Percentiles rank a stretch among this genome's conserved stretches.
Evolutionary conservation across 1,284 basidiomycete genomes (phyloP).

Genomic region (Pseudozyma thailandica): DNA sequence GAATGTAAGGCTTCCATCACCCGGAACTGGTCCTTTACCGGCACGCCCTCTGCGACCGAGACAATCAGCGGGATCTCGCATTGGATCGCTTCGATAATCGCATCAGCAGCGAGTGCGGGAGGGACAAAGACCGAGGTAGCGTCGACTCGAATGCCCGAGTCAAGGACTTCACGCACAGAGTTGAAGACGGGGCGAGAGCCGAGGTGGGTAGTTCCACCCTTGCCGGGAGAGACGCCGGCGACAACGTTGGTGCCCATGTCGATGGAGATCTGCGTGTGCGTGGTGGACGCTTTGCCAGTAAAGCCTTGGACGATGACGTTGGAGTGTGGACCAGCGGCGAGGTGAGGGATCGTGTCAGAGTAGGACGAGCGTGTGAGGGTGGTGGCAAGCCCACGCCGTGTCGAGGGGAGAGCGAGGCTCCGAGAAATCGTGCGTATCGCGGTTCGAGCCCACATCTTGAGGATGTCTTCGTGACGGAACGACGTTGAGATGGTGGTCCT

Average conservation of each 20-base stretch:
- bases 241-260: conserved; percentile 58
- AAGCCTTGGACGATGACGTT: conserved; percentile 59
- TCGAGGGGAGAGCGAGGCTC: not conserved
- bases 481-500: not conserved
- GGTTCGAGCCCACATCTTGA: not conserved
- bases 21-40: conserved; percentile 52
- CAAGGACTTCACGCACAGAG: conserved; percentile 34
- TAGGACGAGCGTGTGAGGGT: conserved; percentile 12
- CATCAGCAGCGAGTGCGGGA: conserved; percentile 47
- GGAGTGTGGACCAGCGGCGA: conserved; percentile 44
- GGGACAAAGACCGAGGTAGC: conserved; percentile 59
- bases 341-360: conserved; percentile 40
- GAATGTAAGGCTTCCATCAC: conserved; percentile 54
- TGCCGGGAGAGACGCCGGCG: conserved; percentile 49
- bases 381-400: conserved; percentile 16
- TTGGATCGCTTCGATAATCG: conserved; percentile 58
- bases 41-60: conserved; percentile 55
- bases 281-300: conserved; percentile 54
- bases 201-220: conserved; percentile 44
- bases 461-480: not conserved
- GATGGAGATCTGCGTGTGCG: conserved; percentile 49
- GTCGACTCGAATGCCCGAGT: conserved; percentile 35
- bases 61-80: conserved; percentile 57
- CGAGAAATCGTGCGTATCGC: not conserved
- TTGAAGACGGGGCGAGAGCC: conserved; percentile 47